A percentile compares a stretch with the other conserved stretches of the same genome.
phyloP scores from a whole-genome alignment of 306 rosid genomes.

The Vicia faba region DNA sequence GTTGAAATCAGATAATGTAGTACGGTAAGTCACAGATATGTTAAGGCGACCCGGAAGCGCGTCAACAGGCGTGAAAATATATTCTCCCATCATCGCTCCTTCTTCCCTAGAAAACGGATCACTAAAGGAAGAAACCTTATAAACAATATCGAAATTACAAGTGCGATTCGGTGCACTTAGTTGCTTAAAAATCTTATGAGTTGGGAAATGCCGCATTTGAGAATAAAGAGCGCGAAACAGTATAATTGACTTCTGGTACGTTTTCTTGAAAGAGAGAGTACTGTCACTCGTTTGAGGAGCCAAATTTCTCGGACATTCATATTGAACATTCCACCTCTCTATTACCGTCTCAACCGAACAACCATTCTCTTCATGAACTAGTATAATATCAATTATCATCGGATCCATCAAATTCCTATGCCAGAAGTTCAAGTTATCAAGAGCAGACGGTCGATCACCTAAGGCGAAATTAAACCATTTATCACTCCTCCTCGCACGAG shows the following conservation, averaged over 20 bases:
- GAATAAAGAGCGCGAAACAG: conserved; percentile 72
- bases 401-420: conserved; percentile 83
- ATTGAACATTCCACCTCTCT: conserved; percentile 91
- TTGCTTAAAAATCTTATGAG: conserved; percentile 66
- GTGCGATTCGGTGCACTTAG: conserved; percentile 53
- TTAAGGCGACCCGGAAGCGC: conserved; percentile 75
- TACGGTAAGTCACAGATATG: conserved; percentile 65
- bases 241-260: conserved; percentile 73
- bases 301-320: conserved; percentile 60
- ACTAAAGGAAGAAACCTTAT: conserved; percentile 79
- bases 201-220: conserved; percentile 83
- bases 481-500: conserved; percentile 69
- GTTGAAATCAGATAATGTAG: conserved; percentile 60
- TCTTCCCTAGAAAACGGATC: conserved; percentile 79
- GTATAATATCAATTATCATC: conserved; percentile 75
- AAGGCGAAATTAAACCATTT: conserved; percentile 82
- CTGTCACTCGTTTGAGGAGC: conserved; percentile 59
- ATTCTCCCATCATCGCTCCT: conserved; percentile 58
- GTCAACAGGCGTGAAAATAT: conserved; percentile 66
- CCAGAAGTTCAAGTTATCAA: conserved; percentile 74
- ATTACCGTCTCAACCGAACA: conserved; percentile 74
- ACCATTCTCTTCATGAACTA: conserved; percentile 58
- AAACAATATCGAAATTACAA: conserved; percentile 66
- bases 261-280: conserved; percentile 61
- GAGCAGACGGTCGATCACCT: conserved; percentile 76